phyloP scores from a whole-genome alignment of 2,329 filamentous ascomycete species.

The Didymella pinodella region DNA sequence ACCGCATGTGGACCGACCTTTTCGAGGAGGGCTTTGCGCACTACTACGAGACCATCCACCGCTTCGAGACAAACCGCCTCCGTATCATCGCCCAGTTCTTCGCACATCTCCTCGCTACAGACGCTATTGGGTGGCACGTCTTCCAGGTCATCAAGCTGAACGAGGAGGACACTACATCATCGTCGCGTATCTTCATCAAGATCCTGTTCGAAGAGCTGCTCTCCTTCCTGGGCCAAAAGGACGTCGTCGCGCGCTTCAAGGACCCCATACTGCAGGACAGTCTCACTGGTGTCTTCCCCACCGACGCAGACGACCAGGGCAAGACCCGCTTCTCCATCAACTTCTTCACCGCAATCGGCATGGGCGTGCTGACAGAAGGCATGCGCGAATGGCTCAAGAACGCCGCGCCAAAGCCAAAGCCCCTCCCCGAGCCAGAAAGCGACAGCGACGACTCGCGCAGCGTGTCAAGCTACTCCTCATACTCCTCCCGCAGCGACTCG shows the following conservation, averaged over 20 bases:
- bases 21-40: conserved; percentile 90
- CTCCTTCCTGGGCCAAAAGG: conserved; percentile 84
- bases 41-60: conserved; percentile 97
- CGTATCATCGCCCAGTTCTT: conserved; percentile 97
- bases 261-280: conserved; percentile 75
- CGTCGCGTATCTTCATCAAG: conserved; percentile 97
- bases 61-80: conserved; percentile 93
- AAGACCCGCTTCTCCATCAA: conserved; percentile 98
- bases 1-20: conserved; percentile 90
- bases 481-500: conserved; percentile 41
- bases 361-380: conserved; percentile 92
- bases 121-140: conserved; percentile 92
- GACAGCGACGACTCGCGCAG: conserved; percentile 46
- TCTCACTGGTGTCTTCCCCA: conserved; percentile 87
- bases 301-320: conserved; percentile 77
- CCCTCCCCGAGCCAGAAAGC: conserved; percentile 53
- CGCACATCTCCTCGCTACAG: conserved; percentile 85
- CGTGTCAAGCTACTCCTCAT: conserved; percentile 46
- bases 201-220: conserved; percentile 93
- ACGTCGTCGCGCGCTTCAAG: conserved; percentile 79
- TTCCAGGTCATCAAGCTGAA: conserved; percentile 86
- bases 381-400: conserved; percentile 93
- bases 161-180: conserved; percentile 95
- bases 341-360: conserved; percentile 97
- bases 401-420: conserved; percentile 78